Evolutionary conservation across 495 filamentous ascomycete species (phyloP), one percentile per base, ranked within the genome.

Genomic region (Aspergillus leporis): DNA sequence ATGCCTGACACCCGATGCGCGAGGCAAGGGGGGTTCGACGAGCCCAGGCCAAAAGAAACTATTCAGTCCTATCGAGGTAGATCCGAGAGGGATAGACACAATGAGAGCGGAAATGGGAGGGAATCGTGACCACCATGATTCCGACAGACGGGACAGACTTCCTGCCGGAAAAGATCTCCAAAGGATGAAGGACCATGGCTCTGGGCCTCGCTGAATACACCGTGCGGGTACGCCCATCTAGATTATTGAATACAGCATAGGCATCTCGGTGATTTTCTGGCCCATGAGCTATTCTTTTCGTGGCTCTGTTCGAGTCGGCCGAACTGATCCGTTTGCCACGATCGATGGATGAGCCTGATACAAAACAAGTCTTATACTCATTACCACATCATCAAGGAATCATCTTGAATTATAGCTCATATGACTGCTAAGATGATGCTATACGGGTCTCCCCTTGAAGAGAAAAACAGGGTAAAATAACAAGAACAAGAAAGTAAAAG

Each of bases 1-100:
- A 55, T 52, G 52, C 51, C 61, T 56, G 56, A 63, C 61, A 62
- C 43, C 61, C 55, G 52, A 59, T 59, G 61, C 56, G 55, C 41
- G 36, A 55, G 56, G 61, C 36, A 63, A 63, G 61, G 61, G 48
- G 56, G 36, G 38, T 16, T 41, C 16, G 38, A 41, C n/a, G 38
- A 18, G 38, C 6, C 25, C 16, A n/a, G 38, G 38, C 38, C 10
- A 41, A 41, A 14, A 16, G 38, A 41, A 2, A 14, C 38, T 41
- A n/a, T 41, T 14, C 14, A n/a, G 1, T n/a, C 3, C 38, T n/a
- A 41, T 16, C 38, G 38, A 41, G 12, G 38, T 2, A 41, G 38
- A 41, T 16, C 12, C n/a, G 10, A n/a, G 14, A 5, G 16, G 13
- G 34, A 4, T 1, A 10, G 13, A 36, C 34, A 12, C 8, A 12